Evolutionary conservation across 2,329 filamentous ascomycete species (phyloP).

Genomic region (Fusarium agapanthi): DNA sequence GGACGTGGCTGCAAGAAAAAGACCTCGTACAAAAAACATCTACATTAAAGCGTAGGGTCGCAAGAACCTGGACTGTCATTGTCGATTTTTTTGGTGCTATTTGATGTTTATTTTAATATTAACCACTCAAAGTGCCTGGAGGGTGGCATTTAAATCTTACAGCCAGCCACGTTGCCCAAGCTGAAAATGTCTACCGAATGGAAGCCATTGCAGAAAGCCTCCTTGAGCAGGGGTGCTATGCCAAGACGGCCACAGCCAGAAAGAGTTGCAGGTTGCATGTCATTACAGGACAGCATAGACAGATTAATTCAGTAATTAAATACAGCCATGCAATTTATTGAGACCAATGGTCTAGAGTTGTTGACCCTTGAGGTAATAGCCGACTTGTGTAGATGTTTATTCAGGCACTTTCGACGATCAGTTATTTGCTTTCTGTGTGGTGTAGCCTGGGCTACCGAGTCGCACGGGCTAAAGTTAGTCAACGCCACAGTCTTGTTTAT

Average conservation of each 20-base stretch:
- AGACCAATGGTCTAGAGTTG: not conserved
- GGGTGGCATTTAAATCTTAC: not conserved
- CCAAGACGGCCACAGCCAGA: not conserved
- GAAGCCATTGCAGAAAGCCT: not conserved
- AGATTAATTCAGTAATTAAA: too few relatives aligned
- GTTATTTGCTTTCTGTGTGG: too few relatives aligned
- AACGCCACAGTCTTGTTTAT: not conserved
- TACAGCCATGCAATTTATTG: too few relatives aligned
- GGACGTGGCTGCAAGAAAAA: too few relatives aligned
- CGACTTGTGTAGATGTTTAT: too few relatives aligned
- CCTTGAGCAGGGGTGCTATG: not conserved
- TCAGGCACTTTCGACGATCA: not conserved
- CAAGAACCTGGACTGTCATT: too few relatives aligned
- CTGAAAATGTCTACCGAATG: not conserved
- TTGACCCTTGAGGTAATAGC: fast-evolving
- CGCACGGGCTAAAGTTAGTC: not conserved
- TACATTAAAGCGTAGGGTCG: too few relatives aligned
- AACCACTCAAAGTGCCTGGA: too few relatives aligned
- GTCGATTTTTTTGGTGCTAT: too few relatives aligned
- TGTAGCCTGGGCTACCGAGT: not conserved
- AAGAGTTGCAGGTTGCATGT: fast-evolving
- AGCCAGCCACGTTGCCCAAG: not conserved
- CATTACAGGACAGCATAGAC: fast-evolving
- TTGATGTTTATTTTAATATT: too few relatives aligned
- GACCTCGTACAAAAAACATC: too few relatives aligned